Evolutionary conservation across 306 rosid genomes (phyloP), one percentile per base, ranked within the genome.

Genomic region (Glycine latifolia): DNA sequence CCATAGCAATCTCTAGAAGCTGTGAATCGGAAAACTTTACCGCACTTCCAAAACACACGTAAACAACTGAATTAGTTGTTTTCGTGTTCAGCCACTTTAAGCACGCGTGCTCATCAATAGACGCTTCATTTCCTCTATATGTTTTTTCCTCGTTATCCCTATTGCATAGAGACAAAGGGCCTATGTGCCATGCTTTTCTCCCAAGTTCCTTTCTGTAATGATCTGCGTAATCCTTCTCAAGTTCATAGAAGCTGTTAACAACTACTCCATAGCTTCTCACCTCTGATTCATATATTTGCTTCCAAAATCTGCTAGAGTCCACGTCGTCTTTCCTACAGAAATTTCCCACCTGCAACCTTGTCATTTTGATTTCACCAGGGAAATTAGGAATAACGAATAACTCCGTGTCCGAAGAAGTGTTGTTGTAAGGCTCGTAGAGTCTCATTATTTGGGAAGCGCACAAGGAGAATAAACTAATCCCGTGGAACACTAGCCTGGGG

Each of bases 1-100:
- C 92, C 10, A 14, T 13, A 3, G 92, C 90, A 53, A 91, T 87
- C 33, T 91, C 92, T 53, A n/a, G 52, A 2, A 91, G 86, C 56
- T 91, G 93, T 16, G 85, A 85, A 65, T 85, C 79, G 0, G 20
- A 11, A 4, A 90, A 80, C 3, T 39, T 53, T 4, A 73, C 2
- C 13, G 73, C 2, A 39, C 89, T 91, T 61, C 92, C 94, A 46
- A 91, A 91, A 26, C 90, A 87, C 1, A 86, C 53, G 13, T 88
- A 91, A 65, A 91, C 86, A 71, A 91, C 87, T 3, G 92, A 91
- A 31, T 44, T 62, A 0, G 52, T 67, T 55, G 76, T 31, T 73
- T 82, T 87, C 2, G 62, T 41, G 67, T 72, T 52, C 47, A 87
- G 78, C 86, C 86, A 87, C 43, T 73, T 73, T 10, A 81, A 6